Base-by-base conservation (phyloP, 352 stramenopile species). In the Phytophthora pistaciae region DNA sequence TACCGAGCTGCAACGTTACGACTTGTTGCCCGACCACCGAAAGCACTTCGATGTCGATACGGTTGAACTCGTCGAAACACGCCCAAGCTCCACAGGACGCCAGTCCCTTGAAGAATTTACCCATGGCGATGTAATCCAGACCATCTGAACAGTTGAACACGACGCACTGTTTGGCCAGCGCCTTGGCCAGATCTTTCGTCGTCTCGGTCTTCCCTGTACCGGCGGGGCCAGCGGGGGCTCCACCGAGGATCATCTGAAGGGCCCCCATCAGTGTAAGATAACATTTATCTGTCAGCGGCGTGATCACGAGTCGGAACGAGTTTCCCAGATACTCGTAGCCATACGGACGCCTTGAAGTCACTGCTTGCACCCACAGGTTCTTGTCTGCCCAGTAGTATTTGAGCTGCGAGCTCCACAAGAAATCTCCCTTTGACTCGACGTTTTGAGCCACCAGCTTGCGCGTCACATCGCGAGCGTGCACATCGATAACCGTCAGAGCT, bases 251-350 rank as follows among this genome's bases (percentile, higher is more conserved):
- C 94, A 99, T 98, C 71, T 99, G 96, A 21, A 99, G 66, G 2
- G 96, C 96, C 16, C 94, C 95, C 96, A 99, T 98, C 13, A 99
- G 81, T 23, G 96, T 99, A 33, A 98, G 60, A 75, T 99, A 99
- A 70, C 96, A 99, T 66, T 98, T 99, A 74, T 99, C 96, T 0
- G 96, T 99, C 25, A 99, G 72, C 3, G 96, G 96, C 4, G 96
- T 99, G 72, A 99, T 99, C 58, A 99, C 96, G 2, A 99, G 80
- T 9, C 96, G 87, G 52, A 98, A 98, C 40, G 92, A 98, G 65
- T 99, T 99, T 7, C 96, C 96, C n/a, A 99, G 73, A 75, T 99
- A 99, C 75, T 99, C 96, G 72, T 99, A 99, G 8, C 93, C 96
- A 72, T 99, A 99, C 5, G 90, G 91, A 5, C 96, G 83, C 0